Percentiles rank a stretch among this genome's conserved stretches.
These are phyloP conservation scores for Passiflora organensis DNA, from an alignment of 345 rosid genomes.

Conservation along the genomic window DNA sequence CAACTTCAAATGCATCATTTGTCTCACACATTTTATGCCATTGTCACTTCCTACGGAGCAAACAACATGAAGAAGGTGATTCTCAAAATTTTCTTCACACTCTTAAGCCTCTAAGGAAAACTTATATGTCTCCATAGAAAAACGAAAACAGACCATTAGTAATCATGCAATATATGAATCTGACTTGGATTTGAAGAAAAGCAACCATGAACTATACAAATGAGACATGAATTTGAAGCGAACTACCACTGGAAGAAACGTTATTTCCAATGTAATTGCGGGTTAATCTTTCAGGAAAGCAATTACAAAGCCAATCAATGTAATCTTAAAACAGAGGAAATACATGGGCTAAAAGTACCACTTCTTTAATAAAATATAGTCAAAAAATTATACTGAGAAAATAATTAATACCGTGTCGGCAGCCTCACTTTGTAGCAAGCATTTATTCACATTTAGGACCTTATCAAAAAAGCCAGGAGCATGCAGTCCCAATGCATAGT, in stretches of 20 bases:
- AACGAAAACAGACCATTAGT: background rate
- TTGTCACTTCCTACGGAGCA: background rate
- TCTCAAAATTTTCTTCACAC: too few species aligned
- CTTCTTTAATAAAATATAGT: background rate
- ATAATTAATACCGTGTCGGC: conserved; percentile 56
- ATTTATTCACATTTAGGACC: conserved; percentile 69
- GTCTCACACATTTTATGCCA: background rate
- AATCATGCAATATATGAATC: background rate
- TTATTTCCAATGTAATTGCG: too few species aligned
- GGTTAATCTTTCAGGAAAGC: too few species aligned
- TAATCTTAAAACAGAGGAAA: background rate
- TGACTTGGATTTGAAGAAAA: background rate
- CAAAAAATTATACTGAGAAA: background rate
- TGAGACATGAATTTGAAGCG: conserved; percentile 1
- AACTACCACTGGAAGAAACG: background rate
- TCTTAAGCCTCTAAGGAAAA: too few species aligned
- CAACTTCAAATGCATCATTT: too few species aligned
- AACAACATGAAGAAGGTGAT: background rate
- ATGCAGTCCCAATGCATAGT: conserved; percentile 73
- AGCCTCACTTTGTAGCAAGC: conserved; percentile 82
- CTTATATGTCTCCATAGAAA: too few species aligned
- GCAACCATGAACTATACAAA: background rate
- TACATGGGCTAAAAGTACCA: too few species aligned
- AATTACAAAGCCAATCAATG: background rate
- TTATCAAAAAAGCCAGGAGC: conserved; percentile 91